Evolutionary conservation across 139 green algal species (phyloP), one percentile per base, ranked within the genome.

Genomic region (Chlorella sp.): DNA sequence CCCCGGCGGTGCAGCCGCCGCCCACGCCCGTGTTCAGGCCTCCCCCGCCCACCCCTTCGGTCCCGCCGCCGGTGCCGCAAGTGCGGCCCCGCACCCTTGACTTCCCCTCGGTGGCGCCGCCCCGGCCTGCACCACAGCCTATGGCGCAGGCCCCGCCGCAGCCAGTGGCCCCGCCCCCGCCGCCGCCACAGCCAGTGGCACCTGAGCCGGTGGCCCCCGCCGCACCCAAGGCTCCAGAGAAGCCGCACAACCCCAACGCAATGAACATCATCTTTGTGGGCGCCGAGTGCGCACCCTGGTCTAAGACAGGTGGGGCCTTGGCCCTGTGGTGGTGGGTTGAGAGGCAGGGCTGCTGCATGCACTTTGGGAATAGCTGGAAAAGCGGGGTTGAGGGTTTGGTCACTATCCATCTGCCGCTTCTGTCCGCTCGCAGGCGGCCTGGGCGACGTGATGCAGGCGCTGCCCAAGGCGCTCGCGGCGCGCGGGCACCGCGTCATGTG

Each of bases 241-340:
- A 90, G 71, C 89, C 73, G n/a, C 64, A 78, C 23, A 90, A 87
- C 69, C 86, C 90, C n/a, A 97, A 98, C 81, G 91, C 91, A 18
- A 96, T 98, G 94, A 98, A 98, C 75, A 93, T 99, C 32, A 94
- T 99, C 51, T 92, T 99, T 86, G 97, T 99, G n/a, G 96, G 94
- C 0, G 90, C 96, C 9, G 97, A 99, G 90, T 98, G 94, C 57
- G 97, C 97, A 15, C 97, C 97, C 7, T 99, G 96, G 94, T 97
- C 94, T 34, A 99, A 99, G 83, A 99, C 97, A 81, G 93, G 93
- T 91, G 82, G 0, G 76, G n/a, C n/a, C n/a, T n/a, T n/a, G n/a
- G n/a, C n/a, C n/a, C n/a, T n/a, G n/a, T n/a, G n/a, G n/a, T n/a
- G n/a, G n/a, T n/a, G n/a, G n/a, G n/a, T n/a, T n/a, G n/a, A n/a